These are phyloP conservation scores for Ustilago vetiveriae DNA, from an alignment of 1,284 basidiomycete genomes.

Conservation along the genomic window DNA sequence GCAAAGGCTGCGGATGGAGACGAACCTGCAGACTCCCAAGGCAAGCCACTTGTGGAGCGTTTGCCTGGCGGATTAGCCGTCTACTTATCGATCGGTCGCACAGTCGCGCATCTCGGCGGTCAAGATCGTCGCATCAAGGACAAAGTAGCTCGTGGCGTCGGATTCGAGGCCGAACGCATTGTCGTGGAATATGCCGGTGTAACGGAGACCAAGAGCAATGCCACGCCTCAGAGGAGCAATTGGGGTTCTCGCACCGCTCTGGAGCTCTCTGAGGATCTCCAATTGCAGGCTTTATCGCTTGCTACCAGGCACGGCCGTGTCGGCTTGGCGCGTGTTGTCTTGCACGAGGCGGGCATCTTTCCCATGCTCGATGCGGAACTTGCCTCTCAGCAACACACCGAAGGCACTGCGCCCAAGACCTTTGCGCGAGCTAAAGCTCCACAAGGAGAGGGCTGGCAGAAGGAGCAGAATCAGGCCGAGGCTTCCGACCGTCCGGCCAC, in stretches of 20 bases:
- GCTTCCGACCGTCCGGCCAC: conserved; percentile 20
- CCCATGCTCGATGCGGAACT: conserved; percentile 66
- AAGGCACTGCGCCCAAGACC: conserved; percentile 35
- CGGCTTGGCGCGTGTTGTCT: conserved; percentile 33
- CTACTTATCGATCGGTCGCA: conserved; percentile 54
- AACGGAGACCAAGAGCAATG: conserved; percentile 35
- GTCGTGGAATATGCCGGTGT: conserved; percentile 48
- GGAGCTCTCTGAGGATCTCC: conserved; percentile 56
- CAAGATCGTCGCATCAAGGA: conserved; percentile 47
- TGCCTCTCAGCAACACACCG: conserved; percentile 52
- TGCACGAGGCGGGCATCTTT: conserved; percentile 63
- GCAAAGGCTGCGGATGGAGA: background rate
- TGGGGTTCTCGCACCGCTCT: conserved; percentile 55
- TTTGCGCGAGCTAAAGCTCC: conserved; percentile 25
- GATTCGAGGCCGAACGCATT: conserved; percentile 51
- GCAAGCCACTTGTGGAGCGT: conserved; percentile 41
- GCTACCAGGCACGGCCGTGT: conserved; percentile 45
- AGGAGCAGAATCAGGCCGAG: background rate
- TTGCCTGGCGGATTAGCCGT: conserved; percentile 42
- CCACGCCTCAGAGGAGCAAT: conserved; percentile 19
- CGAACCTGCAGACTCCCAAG: background rate
- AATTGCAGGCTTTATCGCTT: conserved; percentile 40
- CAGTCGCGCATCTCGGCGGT: conserved; percentile 52
- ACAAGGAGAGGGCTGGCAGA: conserved; percentile 9
- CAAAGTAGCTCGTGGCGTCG: conserved; percentile 52